Conservation (phyloP, 75 land plant genomes). For the Cryptomeria japonica region DNA sequence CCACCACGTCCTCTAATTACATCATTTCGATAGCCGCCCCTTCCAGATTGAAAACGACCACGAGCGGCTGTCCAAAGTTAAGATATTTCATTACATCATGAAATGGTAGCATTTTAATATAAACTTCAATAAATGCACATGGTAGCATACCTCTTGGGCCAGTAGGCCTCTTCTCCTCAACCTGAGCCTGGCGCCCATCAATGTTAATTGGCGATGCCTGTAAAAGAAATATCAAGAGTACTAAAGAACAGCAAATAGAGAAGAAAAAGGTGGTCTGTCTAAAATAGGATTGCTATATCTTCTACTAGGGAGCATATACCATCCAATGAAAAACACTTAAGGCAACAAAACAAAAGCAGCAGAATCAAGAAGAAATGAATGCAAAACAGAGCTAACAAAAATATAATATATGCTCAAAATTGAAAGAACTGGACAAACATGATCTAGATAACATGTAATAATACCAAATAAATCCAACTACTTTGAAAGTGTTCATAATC, state of each 20-base stretch:
- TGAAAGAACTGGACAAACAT: not conserved
- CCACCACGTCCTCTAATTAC: not conserved
- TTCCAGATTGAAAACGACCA: not conserved
- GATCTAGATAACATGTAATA: not conserved
- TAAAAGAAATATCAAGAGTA: not conserved
- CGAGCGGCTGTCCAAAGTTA: not conserved
- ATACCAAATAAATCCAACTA: slow-evolving; percentile 1
- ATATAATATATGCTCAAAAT: not conserved
- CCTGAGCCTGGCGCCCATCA: slow-evolving; percentile 62
- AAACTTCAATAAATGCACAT: not conserved
- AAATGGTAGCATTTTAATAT: not conserved
- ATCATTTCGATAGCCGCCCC: slow-evolving; percentile 7
- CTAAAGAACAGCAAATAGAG: not conserved
- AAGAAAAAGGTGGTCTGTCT: not conserved
- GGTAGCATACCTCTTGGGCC: slow-evolving; percentile 46
- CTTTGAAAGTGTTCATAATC: not conserved
- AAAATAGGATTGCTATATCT: not conserved
- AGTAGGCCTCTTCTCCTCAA: slow-evolving; percentile 77
- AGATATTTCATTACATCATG: not conserved
- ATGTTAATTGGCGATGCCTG: slow-evolving; percentile 78
- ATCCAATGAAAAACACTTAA: not conserved
- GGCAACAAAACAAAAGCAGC: not conserved
- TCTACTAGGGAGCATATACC: not conserved
- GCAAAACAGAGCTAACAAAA: not conserved
- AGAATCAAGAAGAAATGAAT: slow-evolving; percentile 2